These are phyloP conservation scores for Raphanus raphanistrum DNA, from an alignment of 345 rosid genomes.

Conservation along the genomic window DNA sequence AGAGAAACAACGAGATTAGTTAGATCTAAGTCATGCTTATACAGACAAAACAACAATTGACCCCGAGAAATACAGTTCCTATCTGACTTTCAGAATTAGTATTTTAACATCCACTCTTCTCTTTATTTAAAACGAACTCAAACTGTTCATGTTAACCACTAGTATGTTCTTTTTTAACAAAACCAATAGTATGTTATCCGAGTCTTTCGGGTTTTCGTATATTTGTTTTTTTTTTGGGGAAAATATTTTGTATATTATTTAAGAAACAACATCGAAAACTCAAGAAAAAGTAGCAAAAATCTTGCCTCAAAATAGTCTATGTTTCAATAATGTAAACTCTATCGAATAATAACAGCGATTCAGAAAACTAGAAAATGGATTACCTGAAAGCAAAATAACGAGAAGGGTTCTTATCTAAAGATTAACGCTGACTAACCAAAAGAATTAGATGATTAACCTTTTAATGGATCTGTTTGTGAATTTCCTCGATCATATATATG, in stretches of 20 bases:
- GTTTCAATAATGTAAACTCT: not conserved
- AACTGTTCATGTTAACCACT: not conserved
- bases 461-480: not conserved
- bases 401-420: not conserved
- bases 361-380: not conserved
- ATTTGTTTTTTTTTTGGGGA: not conserved
- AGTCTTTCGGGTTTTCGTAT: not conserved
- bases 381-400: not conserved
- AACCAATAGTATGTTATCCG: not conserved
- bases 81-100: not conserved
- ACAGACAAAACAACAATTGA: conserved; percentile 1
- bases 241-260: too few relatives aligned
- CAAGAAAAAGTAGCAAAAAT: not conserved
- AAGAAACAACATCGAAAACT: not conserved
- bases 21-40: not conserved
- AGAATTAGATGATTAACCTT: not conserved
- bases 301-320: not conserved
- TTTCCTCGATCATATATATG: not conserved
- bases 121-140: not conserved
- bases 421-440: not conserved
- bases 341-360: not conserved
- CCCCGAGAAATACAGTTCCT: not conserved
- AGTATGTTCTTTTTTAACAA: too few relatives aligned
- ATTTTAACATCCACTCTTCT: conserved; percentile 6
- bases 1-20: conserved; percentile 12